Percentiles rank a stretch among this genome's conserved stretches.
Conservation (phyloP, 495 filamentous ascomycete species). For the Annulohypoxylon maeteangense region DNA sequence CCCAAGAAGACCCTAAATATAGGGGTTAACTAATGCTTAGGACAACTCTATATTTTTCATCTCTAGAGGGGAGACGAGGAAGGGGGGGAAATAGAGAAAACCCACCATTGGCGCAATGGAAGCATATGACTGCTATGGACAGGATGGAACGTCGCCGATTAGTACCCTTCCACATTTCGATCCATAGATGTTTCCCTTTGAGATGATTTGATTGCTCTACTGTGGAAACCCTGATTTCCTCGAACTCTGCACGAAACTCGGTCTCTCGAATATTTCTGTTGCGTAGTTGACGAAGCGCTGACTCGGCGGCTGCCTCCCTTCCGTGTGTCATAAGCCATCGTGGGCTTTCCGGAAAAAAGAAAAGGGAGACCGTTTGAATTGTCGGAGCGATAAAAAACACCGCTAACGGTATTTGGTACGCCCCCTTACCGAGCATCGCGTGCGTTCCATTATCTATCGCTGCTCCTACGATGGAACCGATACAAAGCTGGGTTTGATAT, state of each 20-base stretch:
- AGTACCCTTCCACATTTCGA: slow-evolving; percentile 59
- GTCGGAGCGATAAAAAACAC: slow-evolving; percentile 62
- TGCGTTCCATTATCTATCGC: slow-evolving; percentile 65
- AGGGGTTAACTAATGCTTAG: neutral
- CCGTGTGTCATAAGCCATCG: slow-evolving; percentile 65
- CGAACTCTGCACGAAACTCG: slow-evolving; percentile 58
- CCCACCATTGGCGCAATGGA: slow-evolving; percentile 49
- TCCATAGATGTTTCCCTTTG: slow-evolving; percentile 50
- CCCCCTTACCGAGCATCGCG: slow-evolving; percentile 50
- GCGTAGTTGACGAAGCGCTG: slow-evolving; percentile 55
- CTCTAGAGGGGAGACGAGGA: neutral
- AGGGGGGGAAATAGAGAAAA: neutral
- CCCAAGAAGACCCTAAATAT: slow-evolving; percentile 45
- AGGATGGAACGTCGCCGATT: slow-evolving; percentile 44
- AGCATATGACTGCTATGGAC: slow-evolving; percentile 47
- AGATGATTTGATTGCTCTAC: slow-evolving; percentile 53
- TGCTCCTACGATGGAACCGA: slow-evolving; percentile 62
- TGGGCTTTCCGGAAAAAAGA: slow-evolving; percentile 67
- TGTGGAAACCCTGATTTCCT: slow-evolving; percentile 58
- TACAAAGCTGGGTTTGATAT: slow-evolving; percentile 52
- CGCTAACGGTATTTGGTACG: slow-evolving; percentile 64
- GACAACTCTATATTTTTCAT: neutral
- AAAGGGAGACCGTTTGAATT: slow-evolving; percentile 57
- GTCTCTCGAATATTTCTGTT: slow-evolving; percentile 49
- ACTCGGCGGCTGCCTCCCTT: slow-evolving; percentile 54